Base-by-base conservation (phyloP, 345 rosid species). In the Kernera saxatilis region DNA sequence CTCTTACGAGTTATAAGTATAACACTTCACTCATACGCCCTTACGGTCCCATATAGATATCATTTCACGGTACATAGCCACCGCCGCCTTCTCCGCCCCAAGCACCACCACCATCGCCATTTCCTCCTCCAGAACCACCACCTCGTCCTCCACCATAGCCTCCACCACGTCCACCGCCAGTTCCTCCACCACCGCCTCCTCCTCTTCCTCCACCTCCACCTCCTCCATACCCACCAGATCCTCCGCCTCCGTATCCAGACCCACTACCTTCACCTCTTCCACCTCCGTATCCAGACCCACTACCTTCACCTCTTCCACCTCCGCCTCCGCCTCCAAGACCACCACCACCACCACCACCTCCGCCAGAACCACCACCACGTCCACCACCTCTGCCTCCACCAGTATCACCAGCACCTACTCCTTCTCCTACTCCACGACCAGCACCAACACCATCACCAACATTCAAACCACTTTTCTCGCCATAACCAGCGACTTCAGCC, bases 221-320 rank as follows among this genome's bases (percentile, higher is more conserved):
- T n/a, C n/a, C n/a, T n/a, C n/a, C n/a, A n/a, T n/a, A n/a, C n/a
- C n/a, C n/a, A n/a, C n/a, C n/a, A n/a, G n/a, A n/a, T 21, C 78
- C 78, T 48, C 74, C 78, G 18, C 78, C 79, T 5, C 74, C 79
- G 0, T 75, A 74, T 10, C 43, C 75, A n/a, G n/a, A n/a, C 32
- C 79, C 79, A 5, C 59, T 33, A 52, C 74, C 79, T 41, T 70
- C 70, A 13, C 79, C 64, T 59, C 62, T 74, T 23, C 78, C 78
- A 3, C 78, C 74, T 68, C 78, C 78, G 18, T 69, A 67, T 26
- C 78, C 78, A 15, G 78, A 68, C 39, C 78, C 78, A 48, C 54
- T 73, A n/a, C 72, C 78, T 67, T 68, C 78, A 58, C 73, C 78
- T 25, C 78, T 64, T 48, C 78, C 78, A 37, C 78, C 69, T 36